Conservation (phyloP, 1,139 yeast genomes). For the Suzukiozyma palmioleophila region DNA sequence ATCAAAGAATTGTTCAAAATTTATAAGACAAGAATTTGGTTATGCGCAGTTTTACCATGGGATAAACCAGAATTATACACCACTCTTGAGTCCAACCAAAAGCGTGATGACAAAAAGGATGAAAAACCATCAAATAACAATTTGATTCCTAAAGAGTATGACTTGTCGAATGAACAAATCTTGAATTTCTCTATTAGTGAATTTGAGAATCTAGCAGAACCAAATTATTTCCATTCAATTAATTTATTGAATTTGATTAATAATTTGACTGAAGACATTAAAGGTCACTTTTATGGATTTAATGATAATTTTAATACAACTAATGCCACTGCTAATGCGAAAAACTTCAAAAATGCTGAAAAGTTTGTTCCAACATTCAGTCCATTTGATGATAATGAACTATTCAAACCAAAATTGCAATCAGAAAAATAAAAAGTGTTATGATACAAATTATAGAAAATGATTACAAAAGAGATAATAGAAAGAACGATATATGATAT, state of each 20-base stretch:
- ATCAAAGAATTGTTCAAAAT: slow-evolving; percentile 89
- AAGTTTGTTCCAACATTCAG: slow-evolving; percentile 25
- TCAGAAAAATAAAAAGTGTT: not conserved
- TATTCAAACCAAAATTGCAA: slow-evolving; percentile 2
- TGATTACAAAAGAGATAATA: too few relatives aligned
- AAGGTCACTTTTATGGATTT: slow-evolving; percentile 43
- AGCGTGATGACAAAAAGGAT: not conserved
- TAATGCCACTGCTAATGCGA: slow-evolving; percentile 7
- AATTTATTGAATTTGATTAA: slow-evolving; percentile 36
- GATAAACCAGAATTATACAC: slow-evolving; percentile 31
- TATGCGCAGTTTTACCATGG: slow-evolving; percentile 70
- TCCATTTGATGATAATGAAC: slow-evolving; percentile 24
- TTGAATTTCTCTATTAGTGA: slow-evolving; percentile 38
- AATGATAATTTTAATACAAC: slow-evolving; percentile 14
- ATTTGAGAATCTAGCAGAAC: slow-evolving; percentile 28
- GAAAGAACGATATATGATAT: too few relatives aligned
- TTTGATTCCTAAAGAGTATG: slow-evolving; percentile 37
- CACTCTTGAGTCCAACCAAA: not conserved
- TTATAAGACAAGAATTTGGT: slow-evolving; percentile 95
- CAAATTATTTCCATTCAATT: slow-evolving; percentile 42
- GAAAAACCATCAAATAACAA: slow-evolving; percentile 11
- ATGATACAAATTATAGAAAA: too few relatives aligned
- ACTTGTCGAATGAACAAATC: slow-evolving; percentile 38
- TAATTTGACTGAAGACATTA: slow-evolving; percentile 28
- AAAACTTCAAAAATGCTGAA: slow-evolving; percentile 3